Evolutionary conservation across 1,284 basidiomycete genomes (phyloP).

Genomic region (Fistulinella cinereoalba): DNA sequence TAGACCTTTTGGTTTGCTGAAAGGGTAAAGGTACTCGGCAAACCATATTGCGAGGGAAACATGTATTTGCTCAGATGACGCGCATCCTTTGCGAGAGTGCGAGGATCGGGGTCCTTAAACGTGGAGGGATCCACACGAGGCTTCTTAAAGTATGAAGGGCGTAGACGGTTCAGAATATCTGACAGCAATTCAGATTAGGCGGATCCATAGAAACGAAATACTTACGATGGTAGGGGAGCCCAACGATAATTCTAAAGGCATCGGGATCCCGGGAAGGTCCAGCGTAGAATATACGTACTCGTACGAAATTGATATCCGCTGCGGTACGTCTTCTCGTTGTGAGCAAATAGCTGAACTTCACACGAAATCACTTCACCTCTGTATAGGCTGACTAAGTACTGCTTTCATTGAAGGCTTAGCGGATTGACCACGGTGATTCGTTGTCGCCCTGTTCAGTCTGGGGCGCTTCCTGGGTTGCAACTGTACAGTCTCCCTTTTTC

Average conservation of each 20-base stretch:
- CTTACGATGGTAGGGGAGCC: slow-evolving; percentile 69
- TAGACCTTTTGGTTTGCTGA: slow-evolving; percentile 26
- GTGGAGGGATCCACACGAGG: slow-evolving; percentile 20
- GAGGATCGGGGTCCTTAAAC: slow-evolving; percentile 43
- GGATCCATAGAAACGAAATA: slow-evolving; percentile 1
- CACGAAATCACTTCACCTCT: slow-evolving; percentile 19
- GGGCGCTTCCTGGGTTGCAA: slow-evolving; percentile 28
- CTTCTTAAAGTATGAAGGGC: slow-evolving; percentile 41
- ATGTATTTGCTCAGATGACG: slow-evolving; percentile 78
- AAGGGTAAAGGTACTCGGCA: slow-evolving; percentile 55
- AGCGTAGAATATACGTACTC: slow-evolving; percentile 67
- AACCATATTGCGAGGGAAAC: slow-evolving; percentile 74
- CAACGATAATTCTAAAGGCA: slow-evolving; percentile 49
- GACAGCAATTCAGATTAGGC: slow-evolving; percentile 8
- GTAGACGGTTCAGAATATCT: slow-evolving; percentile 64
- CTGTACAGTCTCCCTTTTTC: slow-evolving; percentile 23
- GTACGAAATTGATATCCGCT: slow-evolving; percentile 54
- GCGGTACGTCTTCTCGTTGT: slow-evolving; percentile 41
- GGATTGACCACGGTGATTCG: slow-evolving; percentile 1
- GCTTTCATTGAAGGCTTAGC: slow-evolving; percentile 7
- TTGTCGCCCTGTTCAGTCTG: slow-evolving; percentile 9
- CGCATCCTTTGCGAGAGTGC: slow-evolving; percentile 45
- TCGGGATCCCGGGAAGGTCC: slow-evolving; percentile 51
- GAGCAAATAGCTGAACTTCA: slow-evolving; percentile 5
- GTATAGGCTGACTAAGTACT: slow-evolving; percentile 11